Percentiles rank a stretch among this genome's conserved stretches.
Conservation (phyloP, 805 yeast species). For the Candida parachauliodes region DNA sequence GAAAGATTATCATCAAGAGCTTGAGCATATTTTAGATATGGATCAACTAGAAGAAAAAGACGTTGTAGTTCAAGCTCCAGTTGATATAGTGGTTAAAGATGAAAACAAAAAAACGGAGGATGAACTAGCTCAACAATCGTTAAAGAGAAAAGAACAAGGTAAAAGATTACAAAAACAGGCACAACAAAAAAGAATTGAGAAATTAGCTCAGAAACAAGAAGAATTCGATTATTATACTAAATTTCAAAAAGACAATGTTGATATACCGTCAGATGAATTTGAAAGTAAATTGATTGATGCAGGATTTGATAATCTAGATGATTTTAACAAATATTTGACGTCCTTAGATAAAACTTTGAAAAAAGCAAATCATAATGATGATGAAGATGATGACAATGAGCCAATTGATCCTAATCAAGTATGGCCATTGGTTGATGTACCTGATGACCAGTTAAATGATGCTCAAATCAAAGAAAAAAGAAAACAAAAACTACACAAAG, state of each 20-base stretch:
- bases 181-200: constrained; percentile 75
- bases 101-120: constrained; percentile 78
- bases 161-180: constrained; percentile 91
- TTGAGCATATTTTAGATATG: constrained; percentile 53
- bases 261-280: constrained; percentile 50
- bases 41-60: constrained; percentile 67
- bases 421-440: constrained; percentile 71
- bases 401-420: constrained; percentile 49
- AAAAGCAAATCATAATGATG: constrained; percentile 66
- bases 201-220: constrained; percentile 72
- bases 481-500: constrained; percentile 75
- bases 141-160: constrained; percentile 80
- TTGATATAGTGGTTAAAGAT: constrained; percentile 54
- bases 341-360: constrained; percentile 68
- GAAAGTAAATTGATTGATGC: constrained; percentile 59
- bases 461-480: constrained; percentile 85
- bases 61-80: constrained; percentile 77
- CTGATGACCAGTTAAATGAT: constrained; percentile 78
- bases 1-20: constrained; percentile 60
- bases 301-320: constrained; percentile 74
- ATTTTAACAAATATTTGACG: constrained; percentile 61
- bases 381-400: constrained; percentile 33
- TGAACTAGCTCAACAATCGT: constrained; percentile 73
- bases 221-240: constrained; percentile 70
- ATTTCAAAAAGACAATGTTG: constrained; percentile 49